phyloP scores from a whole-genome alignment of 192 early-diverging fungal genomes.

The Lobosporangium transversale region DNA sequence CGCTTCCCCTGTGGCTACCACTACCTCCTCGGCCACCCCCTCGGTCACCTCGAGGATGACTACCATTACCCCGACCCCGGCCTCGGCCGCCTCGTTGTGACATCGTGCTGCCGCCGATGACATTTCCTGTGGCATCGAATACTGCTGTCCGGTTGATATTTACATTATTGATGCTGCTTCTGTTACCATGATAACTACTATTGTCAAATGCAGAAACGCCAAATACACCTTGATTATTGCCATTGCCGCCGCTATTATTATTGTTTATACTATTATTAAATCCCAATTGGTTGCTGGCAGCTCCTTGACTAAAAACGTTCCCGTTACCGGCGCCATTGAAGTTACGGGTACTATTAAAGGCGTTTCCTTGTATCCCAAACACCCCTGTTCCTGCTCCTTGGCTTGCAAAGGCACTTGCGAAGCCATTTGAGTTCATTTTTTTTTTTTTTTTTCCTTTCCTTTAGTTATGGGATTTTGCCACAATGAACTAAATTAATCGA shows the following conservation, averaged over 20 bases:
- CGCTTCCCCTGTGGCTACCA: slow-evolving; percentile 9
- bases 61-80: slow-evolving; percentile 28
- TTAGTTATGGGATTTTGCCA: too few relatives aligned
- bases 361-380: neutral
- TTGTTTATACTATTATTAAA: neutral
- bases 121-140: slow-evolving; percentile 1
- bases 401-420: neutral
- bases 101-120: neutral
- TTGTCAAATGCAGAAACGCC: neutral
- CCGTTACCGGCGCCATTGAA: neutral
- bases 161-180: neutral
- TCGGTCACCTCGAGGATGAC: slow-evolving; percentile 21
- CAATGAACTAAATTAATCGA: too few relatives aligned
- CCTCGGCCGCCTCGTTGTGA: slow-evolving; percentile 6
- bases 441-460: too few relatives aligned
- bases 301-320: too few relatives aligned
- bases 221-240: neutral
- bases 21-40: too few relatives aligned
- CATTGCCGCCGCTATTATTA: neutral
- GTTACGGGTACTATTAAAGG: neutral
- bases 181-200: neutral
- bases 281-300: neutral
- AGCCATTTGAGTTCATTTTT: neutral
- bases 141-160: neutral
- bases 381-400: neutral